phyloP scores from a whole-genome alignment of 2,329 filamentous ascomycete genomes.

The Epichloe typhina region DNA sequence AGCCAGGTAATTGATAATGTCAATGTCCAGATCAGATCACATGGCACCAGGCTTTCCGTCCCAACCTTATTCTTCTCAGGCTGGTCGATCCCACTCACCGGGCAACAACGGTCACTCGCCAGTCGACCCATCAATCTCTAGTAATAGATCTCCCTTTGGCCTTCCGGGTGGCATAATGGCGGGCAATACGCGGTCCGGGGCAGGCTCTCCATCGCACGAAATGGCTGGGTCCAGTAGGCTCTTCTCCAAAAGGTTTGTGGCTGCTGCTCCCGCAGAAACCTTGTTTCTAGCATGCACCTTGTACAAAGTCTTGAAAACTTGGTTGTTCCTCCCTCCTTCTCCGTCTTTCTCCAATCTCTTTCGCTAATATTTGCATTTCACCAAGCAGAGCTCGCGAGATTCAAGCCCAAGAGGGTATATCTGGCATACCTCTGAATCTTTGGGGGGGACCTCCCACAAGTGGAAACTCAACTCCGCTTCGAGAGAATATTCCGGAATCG shows the following conservation, averaged over 20 bases:
- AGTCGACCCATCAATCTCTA: slow-evolving; percentile 54
- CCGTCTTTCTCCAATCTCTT: not conserved
- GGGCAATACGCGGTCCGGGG: slow-evolving; percentile 58
- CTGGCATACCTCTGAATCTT: slow-evolving; percentile 51
- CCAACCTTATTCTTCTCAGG: slow-evolving; percentile 48
- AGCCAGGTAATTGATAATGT: slow-evolving; percentile 77
- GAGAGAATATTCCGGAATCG: slow-evolving; percentile 95
- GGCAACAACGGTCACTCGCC: slow-evolving; percentile 69
- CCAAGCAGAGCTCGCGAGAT: slow-evolving; percentile 76
- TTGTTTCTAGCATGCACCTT: not conserved
- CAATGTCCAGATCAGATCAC: slow-evolving; percentile 74
- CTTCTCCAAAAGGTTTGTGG: slow-evolving; percentile 78
- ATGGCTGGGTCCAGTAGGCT: slow-evolving; percentile 58
- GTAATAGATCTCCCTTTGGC: slow-evolving; percentile 60
- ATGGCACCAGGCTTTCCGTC: slow-evolving; percentile 73
- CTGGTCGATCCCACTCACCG: slow-evolving; percentile 63
- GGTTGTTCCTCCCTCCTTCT: not conserved
- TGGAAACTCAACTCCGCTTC: slow-evolving; percentile 87
- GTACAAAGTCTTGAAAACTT: not conserved
- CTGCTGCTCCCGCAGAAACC: not conserved
- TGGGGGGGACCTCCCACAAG: slow-evolving; percentile 98
- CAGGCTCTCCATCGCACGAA: slow-evolving; percentile 94
- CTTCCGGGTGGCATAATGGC: slow-evolving; percentile 52
- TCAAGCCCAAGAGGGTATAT: slow-evolving; percentile 85
- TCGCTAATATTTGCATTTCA: not conserved